Conservation (phyloP, 306 rosid species). For the Abrus precatorius region DNA sequence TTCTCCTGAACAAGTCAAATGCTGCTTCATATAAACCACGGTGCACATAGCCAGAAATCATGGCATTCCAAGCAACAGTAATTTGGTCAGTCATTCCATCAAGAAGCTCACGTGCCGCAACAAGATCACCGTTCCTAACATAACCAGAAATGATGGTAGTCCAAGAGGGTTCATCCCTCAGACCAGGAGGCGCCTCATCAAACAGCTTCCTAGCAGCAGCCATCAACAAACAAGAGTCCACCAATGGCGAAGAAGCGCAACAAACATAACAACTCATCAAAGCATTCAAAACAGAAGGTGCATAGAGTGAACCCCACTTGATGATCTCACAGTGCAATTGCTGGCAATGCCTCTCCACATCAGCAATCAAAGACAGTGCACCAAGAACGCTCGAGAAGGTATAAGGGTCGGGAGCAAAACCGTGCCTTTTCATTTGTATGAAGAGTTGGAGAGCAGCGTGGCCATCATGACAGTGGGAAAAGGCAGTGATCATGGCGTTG, state of each 20-base stretch:
- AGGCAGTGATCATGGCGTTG: slow-evolving; percentile 67
- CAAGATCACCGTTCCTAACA: slow-evolving; percentile 57
- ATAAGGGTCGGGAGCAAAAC: slow-evolving; percentile 52
- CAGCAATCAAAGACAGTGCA: slow-evolving; percentile 52
- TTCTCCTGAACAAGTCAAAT: slow-evolving; percentile 57
- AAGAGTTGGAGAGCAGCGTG: slow-evolving; percentile 57
- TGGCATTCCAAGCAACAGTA: slow-evolving; percentile 63
- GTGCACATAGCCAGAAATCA: slow-evolving; percentile 60
- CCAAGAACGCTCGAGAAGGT: slow-evolving; percentile 50
- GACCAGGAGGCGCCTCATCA: slow-evolving; percentile 45
- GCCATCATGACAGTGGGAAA: slow-evolving; percentile 54
- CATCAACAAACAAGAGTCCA: slow-evolving; percentile 41
- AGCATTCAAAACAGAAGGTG: slow-evolving; percentile 51
- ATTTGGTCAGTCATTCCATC: slow-evolving; percentile 57
- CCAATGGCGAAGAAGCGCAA: slow-evolving; percentile 54
- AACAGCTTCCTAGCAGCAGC: slow-evolving; percentile 60
- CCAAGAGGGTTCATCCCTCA: slow-evolving; percentile 54
- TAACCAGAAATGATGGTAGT: slow-evolving; percentile 60
- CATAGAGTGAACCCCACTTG: slow-evolving; percentile 41
- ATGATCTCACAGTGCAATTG: slow-evolving; percentile 54
- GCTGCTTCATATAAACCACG: slow-evolving; percentile 49
- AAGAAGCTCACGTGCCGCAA: slow-evolving; percentile 48
- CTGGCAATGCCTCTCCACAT: slow-evolving; percentile 56
- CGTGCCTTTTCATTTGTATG: slow-evolving; percentile 46
- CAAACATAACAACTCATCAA: slow-evolving; percentile 48